Percentiles rank a stretch among this genome's conserved stretches.
These are phyloP conservation scores for Amaranthus hypochondriacus DNA, from an alignment of 148 eudicot genomes.

Conservation along the genomic window DNA sequence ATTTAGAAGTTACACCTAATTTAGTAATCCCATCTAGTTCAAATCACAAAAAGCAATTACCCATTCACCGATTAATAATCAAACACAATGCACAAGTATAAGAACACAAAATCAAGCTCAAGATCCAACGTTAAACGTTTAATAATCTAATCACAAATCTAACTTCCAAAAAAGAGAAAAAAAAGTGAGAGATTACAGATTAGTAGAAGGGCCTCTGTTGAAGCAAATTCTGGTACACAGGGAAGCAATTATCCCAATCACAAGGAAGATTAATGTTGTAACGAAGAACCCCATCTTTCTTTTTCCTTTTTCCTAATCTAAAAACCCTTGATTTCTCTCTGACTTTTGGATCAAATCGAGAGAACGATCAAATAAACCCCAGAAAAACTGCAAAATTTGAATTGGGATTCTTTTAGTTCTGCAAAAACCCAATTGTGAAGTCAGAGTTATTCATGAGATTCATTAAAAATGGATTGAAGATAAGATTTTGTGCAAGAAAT, in stretches of 20 bases:
- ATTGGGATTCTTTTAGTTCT: slow-evolving; percentile 1
- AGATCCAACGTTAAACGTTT: slow-evolving; percentile 18
- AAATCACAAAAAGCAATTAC: too few relatives aligned
- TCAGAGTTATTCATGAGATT: neutral
- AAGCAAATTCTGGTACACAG: slow-evolving; percentile 78
- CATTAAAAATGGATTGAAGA: neutral
- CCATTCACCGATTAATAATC: too few relatives aligned
- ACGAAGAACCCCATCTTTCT: slow-evolving; percentile 71
- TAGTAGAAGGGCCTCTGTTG: slow-evolving; percentile 85
- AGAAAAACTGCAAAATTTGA: neutral
- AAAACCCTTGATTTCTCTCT: slow-evolving; percentile 3
- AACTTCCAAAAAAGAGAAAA: neutral
- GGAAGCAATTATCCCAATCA: slow-evolving; percentile 66
- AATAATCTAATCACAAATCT: neutral
- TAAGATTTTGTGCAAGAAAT: neutral
- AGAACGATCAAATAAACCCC: slow-evolving; percentile 2
- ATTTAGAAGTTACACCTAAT: too few relatives aligned
- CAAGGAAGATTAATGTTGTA: slow-evolving; percentile 65
- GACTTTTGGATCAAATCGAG: neutral
- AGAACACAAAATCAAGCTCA: neutral
- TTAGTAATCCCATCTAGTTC: too few relatives aligned
- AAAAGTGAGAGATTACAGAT: slow-evolving; percentile 47
- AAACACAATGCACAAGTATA: neutral
- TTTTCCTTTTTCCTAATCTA: neutral
- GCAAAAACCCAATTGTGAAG: neutral